Percentiles rank a stretch among this genome's conserved stretches.
phyloP scores from a whole-genome alignment of 495 filamentous ascomycete species.

The Penicillium steckii region DNA sequence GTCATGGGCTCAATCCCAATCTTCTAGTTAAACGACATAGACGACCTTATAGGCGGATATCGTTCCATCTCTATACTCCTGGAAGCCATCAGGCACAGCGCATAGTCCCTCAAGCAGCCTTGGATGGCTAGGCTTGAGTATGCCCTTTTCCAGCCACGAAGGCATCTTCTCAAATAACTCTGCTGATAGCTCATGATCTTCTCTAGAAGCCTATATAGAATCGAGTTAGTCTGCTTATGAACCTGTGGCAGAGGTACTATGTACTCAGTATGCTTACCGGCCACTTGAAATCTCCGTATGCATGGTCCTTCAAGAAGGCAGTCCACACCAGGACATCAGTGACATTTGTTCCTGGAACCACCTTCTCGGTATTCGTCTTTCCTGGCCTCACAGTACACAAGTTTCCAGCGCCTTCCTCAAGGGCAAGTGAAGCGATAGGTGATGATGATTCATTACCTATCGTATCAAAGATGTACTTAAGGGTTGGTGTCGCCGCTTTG shows the following conservation, averaged over 20 bases:
- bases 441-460: slow-evolving; percentile 27
- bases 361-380: slow-evolving; percentile 27
- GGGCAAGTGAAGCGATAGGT: slow-evolving; percentile 8
- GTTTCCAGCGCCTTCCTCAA: slow-evolving; percentile 4
- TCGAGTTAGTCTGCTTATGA: not conserved
- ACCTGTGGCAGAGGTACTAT: not conserved
- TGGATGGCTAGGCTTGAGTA: slow-evolving; percentile 16
- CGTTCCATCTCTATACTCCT: slow-evolving; percentile 24
- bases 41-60: slow-evolving; percentile 32
- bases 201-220: slow-evolving; percentile 19
- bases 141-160: slow-evolving; percentile 21
- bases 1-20: too few relatives aligned
- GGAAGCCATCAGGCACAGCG: slow-evolving; percentile 20
- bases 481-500: slow-evolving; percentile 1
- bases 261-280: slow-evolving; percentile 13
- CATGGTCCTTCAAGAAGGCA: slow-evolving; percentile 32
- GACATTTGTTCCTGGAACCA: slow-evolving; percentile 15
- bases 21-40: slow-evolving; percentile 12
- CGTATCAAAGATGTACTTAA: slow-evolving; percentile 28
- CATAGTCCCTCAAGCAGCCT: slow-evolving; percentile 18
- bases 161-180: slow-evolving; percentile 31
- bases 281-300: slow-evolving; percentile 25
- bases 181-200: slow-evolving; percentile 24
- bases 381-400: slow-evolving; percentile 34
- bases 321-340: slow-evolving; percentile 36